These are phyloP conservation scores for Mortierella claussenii DNA, from an alignment of 192 early-diverging fungal genomes.

Conservation along the genomic window DNA sequence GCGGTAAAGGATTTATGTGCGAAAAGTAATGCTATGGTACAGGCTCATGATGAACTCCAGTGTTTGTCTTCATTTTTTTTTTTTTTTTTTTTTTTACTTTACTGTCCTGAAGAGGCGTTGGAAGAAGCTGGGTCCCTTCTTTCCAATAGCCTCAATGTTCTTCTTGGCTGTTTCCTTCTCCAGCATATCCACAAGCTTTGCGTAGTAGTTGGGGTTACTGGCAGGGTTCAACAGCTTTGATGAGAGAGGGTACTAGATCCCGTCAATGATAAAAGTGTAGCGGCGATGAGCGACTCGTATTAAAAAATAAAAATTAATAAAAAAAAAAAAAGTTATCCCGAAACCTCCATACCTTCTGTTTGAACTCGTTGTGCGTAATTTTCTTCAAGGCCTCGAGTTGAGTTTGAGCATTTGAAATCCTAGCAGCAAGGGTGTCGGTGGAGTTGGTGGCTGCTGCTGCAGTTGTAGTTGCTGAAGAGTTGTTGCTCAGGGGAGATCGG, in stretches of 20 bases:
- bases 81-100: conserved; percentile 1
- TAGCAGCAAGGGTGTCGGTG: conserved; percentile 29
- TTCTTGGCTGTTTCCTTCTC: conserved; percentile 61
- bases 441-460: conserved; percentile 29
- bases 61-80: not conserved
- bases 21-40: too few species aligned
- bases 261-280: too few species aligned
- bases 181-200: conserved; percentile 57
- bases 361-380: conserved; percentile 62
- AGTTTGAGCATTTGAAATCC: conserved; percentile 41
- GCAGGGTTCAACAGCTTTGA: conserved; percentile 64
- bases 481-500: conserved; percentile 37
- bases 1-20: too few species aligned
- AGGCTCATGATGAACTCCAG: too few species aligned
- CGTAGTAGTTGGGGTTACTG: conserved; percentile 67
- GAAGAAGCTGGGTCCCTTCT: conserved; percentile 51
- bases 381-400: conserved; percentile 60
- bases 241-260: conserved; percentile 66
- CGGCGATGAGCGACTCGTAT: too few species aligned
- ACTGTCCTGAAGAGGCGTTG: conserved; percentile 45
- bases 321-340: too few species aligned
- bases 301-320: too few species aligned
- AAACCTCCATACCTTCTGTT: conserved; percentile 58
- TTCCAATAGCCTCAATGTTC: conserved; percentile 52
- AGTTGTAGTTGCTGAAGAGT: too few species aligned